Evolutionary conservation across 1,284 basidiomycete genomes (phyloP).

Genomic region (Heterobasidion irregulare): DNA sequence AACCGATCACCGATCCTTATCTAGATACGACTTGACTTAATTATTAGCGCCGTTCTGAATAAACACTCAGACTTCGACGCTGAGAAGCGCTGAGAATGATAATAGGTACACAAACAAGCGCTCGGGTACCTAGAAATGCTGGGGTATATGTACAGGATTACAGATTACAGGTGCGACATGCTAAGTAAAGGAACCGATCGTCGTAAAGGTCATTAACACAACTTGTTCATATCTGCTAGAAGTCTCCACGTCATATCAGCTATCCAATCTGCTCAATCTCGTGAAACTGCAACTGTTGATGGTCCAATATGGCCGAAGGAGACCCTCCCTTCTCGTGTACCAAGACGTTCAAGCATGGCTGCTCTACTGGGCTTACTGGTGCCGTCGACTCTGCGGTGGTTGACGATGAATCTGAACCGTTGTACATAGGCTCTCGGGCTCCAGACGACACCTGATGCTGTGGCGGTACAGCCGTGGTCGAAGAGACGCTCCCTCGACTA

Average conservation of each 20-base stretch:
- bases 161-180: no score
- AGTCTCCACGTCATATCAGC: no score
- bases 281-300: not conserved
- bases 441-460: slow-evolving; percentile 1
- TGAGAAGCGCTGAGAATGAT: no score
- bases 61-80: no score
- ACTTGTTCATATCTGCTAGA: no score
- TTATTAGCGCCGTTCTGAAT: not conserved
- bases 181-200: no score
- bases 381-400: slow-evolving; percentile 22
- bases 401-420: slow-evolving; percentile 29
- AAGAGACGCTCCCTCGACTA: slow-evolving; percentile 45
- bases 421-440: slow-evolving; percentile 21
- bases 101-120: no score
- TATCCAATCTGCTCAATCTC: not conserved
- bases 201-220: not conserved
- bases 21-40: not conserved
- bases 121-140: not conserved
- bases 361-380: slow-evolving; percentile 24
- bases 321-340: not conserved
- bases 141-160: not conserved
- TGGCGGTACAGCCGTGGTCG: slow-evolving; percentile 17
- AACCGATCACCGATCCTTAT: not conserved
- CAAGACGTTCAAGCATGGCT: slow-evolving; percentile 7
- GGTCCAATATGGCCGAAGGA: not conserved